phyloP scores from a whole-genome alignment of 192 early-diverging fungal species.

The Backusella morwellensis region DNA sequence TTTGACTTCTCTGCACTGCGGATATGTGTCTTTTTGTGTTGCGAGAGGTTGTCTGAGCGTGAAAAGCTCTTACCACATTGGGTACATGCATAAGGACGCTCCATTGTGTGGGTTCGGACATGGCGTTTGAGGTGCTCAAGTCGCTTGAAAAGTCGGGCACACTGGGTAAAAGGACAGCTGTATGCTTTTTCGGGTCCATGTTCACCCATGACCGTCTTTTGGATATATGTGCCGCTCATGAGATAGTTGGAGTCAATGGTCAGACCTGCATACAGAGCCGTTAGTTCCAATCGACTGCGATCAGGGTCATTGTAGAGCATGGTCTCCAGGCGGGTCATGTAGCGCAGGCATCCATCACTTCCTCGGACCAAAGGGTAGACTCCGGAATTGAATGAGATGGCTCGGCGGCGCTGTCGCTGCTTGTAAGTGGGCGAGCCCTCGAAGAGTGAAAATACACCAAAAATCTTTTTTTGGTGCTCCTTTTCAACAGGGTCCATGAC shows the following conservation, averaged over 20 bases:
- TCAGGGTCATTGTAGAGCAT: neutral
- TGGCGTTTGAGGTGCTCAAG: conserved; percentile 59
- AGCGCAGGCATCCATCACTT: neutral
- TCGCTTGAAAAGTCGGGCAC: conserved; percentile 54
- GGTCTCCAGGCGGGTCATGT: conserved; percentile 4
- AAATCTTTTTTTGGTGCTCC: conserved; percentile 21
- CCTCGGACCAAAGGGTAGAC: neutral
- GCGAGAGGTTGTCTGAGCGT: conserved; percentile 55
- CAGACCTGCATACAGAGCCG: neutral
- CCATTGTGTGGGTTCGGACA: conserved; percentile 57
- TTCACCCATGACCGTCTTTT: neutral
- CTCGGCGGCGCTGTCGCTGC: conserved; percentile 55
- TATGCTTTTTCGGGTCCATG: conserved; percentile 22
- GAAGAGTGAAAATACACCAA: conserved; percentile 61
- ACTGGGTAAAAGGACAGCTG: conserved; percentile 49
- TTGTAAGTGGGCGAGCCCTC: conserved; percentile 75
- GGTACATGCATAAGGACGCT: conserved; percentile 53
- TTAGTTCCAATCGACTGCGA: neutral
- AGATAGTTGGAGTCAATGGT: neutral
- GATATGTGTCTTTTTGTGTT: conserved; percentile 55
- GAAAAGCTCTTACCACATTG: conserved; percentile 58
- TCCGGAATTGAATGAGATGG: conserved; percentile 31
- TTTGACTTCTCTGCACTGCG: conserved; percentile 1
- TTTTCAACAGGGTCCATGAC: neutral
- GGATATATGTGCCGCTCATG: neutral